A percentile compares a stretch with the other conserved stretches of the same genome.
Conservation (phyloP, 345 rosid species). For the Acer yangbiense region DNA sequence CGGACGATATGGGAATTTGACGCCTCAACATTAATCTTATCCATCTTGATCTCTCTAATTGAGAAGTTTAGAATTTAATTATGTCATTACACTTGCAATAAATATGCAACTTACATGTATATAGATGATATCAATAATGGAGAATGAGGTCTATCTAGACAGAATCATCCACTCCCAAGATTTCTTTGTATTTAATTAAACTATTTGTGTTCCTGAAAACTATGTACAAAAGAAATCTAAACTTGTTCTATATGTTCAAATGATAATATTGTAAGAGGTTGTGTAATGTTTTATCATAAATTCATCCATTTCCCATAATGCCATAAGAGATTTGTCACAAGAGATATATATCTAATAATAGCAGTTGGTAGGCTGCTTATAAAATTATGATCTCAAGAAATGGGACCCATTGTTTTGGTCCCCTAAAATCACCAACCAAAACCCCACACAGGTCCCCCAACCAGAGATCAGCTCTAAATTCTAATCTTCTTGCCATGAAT, state of each 20-base stretch:
- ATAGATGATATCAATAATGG: neutral
- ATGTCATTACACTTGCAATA: neutral
- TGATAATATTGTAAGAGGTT: neutral
- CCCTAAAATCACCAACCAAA: constrained; percentile 1
- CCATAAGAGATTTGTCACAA: too few relatives aligned
- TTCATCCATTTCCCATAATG: neutral
- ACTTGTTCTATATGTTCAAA: neutral
- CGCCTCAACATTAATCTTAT: neutral
- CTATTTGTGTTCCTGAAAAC: neutral
- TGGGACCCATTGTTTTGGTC: constrained; percentile 14
- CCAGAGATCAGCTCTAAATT: constrained; percentile 17
- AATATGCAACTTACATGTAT: too few relatives aligned
- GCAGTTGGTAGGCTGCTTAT: constrained; percentile 24
- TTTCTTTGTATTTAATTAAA: neutral
- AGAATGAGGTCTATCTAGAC: neutral
- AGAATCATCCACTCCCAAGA: constrained; percentile 3
- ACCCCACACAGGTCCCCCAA: constrained; percentile 3
- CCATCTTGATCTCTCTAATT: neutral
- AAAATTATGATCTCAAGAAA: constrained; percentile 16
- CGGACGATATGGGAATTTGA: neutral
- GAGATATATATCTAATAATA: neutral
- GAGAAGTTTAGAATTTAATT: neutral
- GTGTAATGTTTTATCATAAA: neutral
- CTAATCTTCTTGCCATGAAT: neutral
- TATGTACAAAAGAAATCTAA: neutral